Percentiles rank a stretch among this genome's conserved stretches.
These are phyloP conservation scores for Penicillium sp. DNA, from an alignment of 2,329 filamentous ascomycete genomes.

Conservation along the genomic window DNA sequence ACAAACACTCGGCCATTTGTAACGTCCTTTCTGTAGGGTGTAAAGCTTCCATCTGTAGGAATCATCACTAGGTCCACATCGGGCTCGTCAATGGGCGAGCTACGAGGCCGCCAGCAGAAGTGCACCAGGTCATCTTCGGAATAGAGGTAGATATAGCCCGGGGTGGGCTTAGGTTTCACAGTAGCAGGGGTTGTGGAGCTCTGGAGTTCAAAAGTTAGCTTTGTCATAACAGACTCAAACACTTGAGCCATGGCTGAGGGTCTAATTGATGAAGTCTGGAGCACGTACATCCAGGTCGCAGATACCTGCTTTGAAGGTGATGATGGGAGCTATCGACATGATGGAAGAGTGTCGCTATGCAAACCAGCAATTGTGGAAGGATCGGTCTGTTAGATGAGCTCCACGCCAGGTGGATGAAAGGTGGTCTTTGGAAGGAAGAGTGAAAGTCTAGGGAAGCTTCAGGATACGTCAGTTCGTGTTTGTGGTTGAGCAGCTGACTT, in stretches of 20 bases:
- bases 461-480: slow-evolving; percentile 32
- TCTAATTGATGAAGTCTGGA: slow-evolving; percentile 4
- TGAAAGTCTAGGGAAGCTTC: slow-evolving; percentile 17
- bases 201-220: slow-evolving; percentile 32
- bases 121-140: slow-evolving; percentile 91
- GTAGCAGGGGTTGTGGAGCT: slow-evolving; percentile 62
- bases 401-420: slow-evolving; percentile 13
- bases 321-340: slow-evolving; percentile 83
- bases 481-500: slow-evolving; percentile 19
- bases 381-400: not conserved
- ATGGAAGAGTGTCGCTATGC: slow-evolving; percentile 20
- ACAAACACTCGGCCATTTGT: slow-evolving; percentile 87
- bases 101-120: slow-evolving; percentile 93
- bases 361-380: not conserved
- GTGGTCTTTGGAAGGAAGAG: slow-evolving; percentile 8
- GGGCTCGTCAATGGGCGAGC: slow-evolving; percentile 67
- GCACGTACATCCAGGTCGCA: slow-evolving; percentile 78
- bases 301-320: slow-evolving; percentile 94
- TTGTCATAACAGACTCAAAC: not conserved
- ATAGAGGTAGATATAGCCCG: slow-evolving; percentile 91
- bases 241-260: not conserved
- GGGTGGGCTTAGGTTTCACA: slow-evolving; percentile 69
- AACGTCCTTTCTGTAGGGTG: slow-evolving; percentile 73
- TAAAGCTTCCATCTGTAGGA: slow-evolving; percentile 82
- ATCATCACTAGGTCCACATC: slow-evolving; percentile 93